Evolutionary conservation across 2,329 filamentous ascomycete species (phyloP).

Genomic region (Verticillium albo-atrum): DNA sequence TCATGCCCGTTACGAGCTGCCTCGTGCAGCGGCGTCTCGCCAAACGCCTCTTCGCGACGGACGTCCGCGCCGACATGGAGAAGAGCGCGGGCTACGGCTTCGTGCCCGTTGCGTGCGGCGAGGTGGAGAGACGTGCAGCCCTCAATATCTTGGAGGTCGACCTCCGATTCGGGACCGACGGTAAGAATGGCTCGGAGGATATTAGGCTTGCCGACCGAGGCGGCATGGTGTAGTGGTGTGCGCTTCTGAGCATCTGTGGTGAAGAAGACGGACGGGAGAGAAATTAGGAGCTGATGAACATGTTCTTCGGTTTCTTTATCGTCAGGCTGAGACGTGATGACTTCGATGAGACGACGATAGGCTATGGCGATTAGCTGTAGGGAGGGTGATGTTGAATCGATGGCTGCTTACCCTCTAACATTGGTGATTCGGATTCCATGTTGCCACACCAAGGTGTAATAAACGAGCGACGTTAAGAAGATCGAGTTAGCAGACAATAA

Average conservation of each 20-base stretch:
- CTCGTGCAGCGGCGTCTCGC: conserved; percentile 11
- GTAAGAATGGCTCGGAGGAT: conserved; percentile 9
- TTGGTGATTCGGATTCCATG: conserved; percentile 10
- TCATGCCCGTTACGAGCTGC: conserved; percentile 8
- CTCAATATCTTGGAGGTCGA: conserved; percentile 10
- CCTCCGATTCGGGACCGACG: conserved; percentile 1
- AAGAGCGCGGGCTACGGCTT: conserved; percentile 7
- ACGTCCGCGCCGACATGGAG: conserved; percentile 9
- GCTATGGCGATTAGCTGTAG: conserved; percentile 3
- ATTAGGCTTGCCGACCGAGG: conserved; percentile 5
- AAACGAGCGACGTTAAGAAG: background rate
- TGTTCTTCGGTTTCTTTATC: conserved; percentile 3
- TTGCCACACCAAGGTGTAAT: background rate
- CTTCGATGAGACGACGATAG: conserved; percentile 11
- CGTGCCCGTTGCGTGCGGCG: conserved; percentile 12
- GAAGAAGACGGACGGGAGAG: conserved; percentile 11
- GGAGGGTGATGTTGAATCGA: too few relatives aligned
- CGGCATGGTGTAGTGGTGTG: conserved; percentile 11
- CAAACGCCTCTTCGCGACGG: conserved; percentile 10
- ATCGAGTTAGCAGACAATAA: background rate
- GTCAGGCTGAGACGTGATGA: conserved; percentile 6
- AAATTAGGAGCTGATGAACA: conserved; percentile 10
- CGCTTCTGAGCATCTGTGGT: conserved; percentile 8
- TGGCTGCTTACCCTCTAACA: conserved; percentile 10
- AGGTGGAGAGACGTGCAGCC: conserved; percentile 11